Base-by-base conservation (phyloP, 2,329 filamentous ascomycete species). In the Colletotrichum viniferum region DNA sequence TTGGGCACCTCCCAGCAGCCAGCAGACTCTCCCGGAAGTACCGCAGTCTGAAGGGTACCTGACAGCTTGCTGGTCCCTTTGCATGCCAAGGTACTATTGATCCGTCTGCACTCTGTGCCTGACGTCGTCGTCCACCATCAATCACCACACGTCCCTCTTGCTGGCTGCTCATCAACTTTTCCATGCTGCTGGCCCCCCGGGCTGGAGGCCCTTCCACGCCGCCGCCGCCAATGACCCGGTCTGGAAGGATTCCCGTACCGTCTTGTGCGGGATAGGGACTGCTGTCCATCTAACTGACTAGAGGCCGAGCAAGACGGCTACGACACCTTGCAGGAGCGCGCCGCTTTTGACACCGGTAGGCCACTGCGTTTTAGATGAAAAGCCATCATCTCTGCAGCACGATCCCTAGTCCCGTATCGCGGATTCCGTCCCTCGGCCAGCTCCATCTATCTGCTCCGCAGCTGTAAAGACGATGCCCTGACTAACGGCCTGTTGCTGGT, bases 1-100 rank as follows among this genome's bases (percentile, higher is more conserved):
- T 32, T 28, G 62, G 56, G 55, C 58, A 61, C 7, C 16, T 24
- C 21, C 21, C 24, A 58, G 55, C 26, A 28, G 55, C 21, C 55
- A 58, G 24, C 38, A 62, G 26, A 21, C 56, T 66, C n/a, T 62
- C 58, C 63, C 74, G 58, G 76, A 74, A 26, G 74, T 77, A 71
- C 74, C 76, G 70, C 67, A 56, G 38, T 69, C 67, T 69, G 71
- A 67, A 64, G 48, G 52, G 69, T 73, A 77, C 76, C 55, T 69
- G 63, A 43, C 63, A 73, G 34, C 63, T 52, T 63, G 56, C 73
- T 48, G 26, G 73, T 75, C 64, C 43, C 48, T 73, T 34, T 75
- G 34, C 16, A 18, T 68, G 63, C 43, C 69, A 58, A 71, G 70
- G 43, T 48, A 43, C 38, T 71, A 28, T 69, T 28, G 43, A 38